A percentile compares a stretch with the other conserved stretches of the same genome.
These are phyloP conservation scores for Fraxinus albicans DNA, from an alignment of 305 asterid genomes.

Conservation along the genomic window DNA sequence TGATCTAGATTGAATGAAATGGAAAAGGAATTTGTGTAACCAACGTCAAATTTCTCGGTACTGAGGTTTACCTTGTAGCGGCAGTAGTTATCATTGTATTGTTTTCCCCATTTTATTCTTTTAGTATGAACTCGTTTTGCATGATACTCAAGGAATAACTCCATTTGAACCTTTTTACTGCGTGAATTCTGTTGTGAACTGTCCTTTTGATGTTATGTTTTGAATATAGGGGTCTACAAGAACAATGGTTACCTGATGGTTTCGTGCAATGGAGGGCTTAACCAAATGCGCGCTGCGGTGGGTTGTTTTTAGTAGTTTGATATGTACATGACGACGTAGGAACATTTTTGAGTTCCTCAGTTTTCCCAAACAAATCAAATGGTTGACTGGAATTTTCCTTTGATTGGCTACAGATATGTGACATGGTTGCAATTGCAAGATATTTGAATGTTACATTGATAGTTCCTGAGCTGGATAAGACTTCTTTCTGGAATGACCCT, in stretches of 20 bases:
- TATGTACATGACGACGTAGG: background rate
- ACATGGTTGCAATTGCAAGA: constrained; percentile 96
- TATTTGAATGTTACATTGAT: constrained; percentile 79
- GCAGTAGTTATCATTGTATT: background rate
- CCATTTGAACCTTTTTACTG: background rate
- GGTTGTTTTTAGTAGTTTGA: constrained; percentile 31
- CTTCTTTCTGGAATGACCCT: constrained; percentile 96
- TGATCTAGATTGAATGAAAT: background rate
- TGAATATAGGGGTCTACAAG: constrained; percentile 75
- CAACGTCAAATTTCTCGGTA: background rate
- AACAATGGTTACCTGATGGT: constrained; percentile 95
- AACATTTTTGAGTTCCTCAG: background rate
- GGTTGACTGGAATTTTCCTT: background rate
- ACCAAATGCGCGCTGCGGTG: constrained; percentile 98
- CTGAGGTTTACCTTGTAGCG: background rate
- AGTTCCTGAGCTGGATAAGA: constrained; percentile 92
- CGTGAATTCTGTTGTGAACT: background rate
- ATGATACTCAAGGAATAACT: background rate
- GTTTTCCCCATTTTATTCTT: background rate
- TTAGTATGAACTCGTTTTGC: background rate
- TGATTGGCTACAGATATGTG: constrained; percentile 65
- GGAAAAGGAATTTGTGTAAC: background rate
- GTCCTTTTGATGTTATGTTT: background rate
- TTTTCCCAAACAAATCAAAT: background rate
- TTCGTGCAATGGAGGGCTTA: constrained; percentile 96